Base-by-base conservation (phyloP, 2,329 filamentous ascomycete species). In the Malbranchea zuffiana region DNA sequence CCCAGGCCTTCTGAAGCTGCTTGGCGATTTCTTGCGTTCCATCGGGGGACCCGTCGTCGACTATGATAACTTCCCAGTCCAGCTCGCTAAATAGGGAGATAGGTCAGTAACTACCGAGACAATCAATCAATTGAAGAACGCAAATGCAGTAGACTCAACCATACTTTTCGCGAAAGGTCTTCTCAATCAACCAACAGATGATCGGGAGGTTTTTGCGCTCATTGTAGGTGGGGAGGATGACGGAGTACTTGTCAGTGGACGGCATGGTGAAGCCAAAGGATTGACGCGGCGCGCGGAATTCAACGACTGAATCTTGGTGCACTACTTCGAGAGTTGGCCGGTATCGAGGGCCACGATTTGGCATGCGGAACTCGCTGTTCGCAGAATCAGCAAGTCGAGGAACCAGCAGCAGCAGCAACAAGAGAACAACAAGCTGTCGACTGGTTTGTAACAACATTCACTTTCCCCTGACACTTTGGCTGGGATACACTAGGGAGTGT, bases 201-300 rank as follows among this genome's bases (percentile, higher is more conserved):
- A 98, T 90, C 54, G 90, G 90, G 49, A 98, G 77, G 67, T 98
- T 98, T 62, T 78, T 79, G 58, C 90, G 84, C 74, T 98, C 90
- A 63, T 98, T 96, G 76, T 94, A 98, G 44, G 90, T 98, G 40
- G 90, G 90, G 47, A 98, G 77, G 57, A 98, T 88, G 58, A 98
- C 80, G 49, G 88, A 94, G 74, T 95, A 98, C 67, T 88, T 93
- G 72, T 70, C 32, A 25, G 33, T 15, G 12, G 40, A 37, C 6
- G 43, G 28, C 43, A 45, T 47, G 13, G 27, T 43, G 33, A 23
- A 27, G 26, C 7, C 13, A 16, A 23, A 32, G 10, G 21, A 20
- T 23, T 21, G 35, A 35, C 37, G 29, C 24, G 37, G 17, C 24
- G 39, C 20, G 29, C 32, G 30, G 30, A 46, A 39, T 36, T 44